Conservation (phyloP, 2,329 filamentous ascomycete species). For the Fusarium sp. region DNA sequence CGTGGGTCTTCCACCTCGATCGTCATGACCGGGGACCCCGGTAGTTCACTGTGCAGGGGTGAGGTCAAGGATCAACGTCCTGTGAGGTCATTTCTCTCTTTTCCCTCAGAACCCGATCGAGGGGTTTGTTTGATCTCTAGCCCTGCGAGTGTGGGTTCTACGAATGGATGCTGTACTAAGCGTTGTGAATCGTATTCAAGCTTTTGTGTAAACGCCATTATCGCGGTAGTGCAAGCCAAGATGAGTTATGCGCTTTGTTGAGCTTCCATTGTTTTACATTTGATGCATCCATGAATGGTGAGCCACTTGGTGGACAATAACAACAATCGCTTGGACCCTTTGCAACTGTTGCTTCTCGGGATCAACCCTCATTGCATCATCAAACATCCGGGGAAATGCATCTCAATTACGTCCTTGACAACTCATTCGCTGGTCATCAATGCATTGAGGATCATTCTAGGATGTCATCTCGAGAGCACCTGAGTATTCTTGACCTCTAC, state of each 20-base stretch:
- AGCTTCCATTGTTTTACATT: neutral
- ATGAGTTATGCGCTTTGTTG: conserved; percentile 6
- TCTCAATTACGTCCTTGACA: neutral
- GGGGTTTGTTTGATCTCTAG: conserved; percentile 9
- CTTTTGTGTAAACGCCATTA: neutral
- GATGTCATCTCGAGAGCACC: neutral
- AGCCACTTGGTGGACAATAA: neutral
- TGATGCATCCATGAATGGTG: neutral
- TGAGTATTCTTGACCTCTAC: neutral
- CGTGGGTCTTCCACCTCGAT: conserved; percentile 17
- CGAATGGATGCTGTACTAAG: neutral
- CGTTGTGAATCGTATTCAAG: neutral
- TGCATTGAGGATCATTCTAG: neutral
- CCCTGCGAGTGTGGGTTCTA: neutral
- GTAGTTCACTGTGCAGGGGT: conserved; percentile 1
- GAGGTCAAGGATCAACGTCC: conserved; percentile 10
- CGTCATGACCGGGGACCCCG: conserved; percentile 31
- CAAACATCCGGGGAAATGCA: neutral
- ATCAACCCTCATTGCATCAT: neutral
- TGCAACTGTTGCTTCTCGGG: neutral
- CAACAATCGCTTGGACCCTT: neutral
- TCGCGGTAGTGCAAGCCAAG: neutral
- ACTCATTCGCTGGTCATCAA: neutral
- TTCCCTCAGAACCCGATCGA: neutral
- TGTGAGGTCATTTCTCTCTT: conserved; percentile 39